These are phyloP conservation scores for Bothriochloa decipiens DNA, from an alignment of 176 grass and related monocot species.

Conservation along the genomic window DNA sequence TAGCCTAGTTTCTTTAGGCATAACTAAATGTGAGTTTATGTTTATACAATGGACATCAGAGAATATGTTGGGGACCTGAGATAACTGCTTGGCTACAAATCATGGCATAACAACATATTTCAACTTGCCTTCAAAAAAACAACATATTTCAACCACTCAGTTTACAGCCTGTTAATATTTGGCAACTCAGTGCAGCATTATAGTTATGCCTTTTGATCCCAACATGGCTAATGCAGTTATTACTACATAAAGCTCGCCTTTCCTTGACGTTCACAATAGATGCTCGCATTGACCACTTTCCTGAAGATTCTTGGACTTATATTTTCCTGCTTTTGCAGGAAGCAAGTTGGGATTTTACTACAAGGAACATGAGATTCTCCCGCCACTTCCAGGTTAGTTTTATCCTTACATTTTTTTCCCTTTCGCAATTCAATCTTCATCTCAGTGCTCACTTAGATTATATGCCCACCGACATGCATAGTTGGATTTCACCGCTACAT, in stretches of 20 bases:
- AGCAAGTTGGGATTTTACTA: constrained; percentile 86
- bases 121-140: too few relatives aligned
- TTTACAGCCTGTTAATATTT: constrained; percentile 3
- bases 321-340: constrained; percentile 39
- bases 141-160: not conserved
- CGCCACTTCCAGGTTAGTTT: constrained; percentile 73
- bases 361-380: constrained; percentile 93
- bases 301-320: constrained; percentile 13
- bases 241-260: constrained; percentile 13
- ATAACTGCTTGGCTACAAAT: not conserved
- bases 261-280: constrained; percentile 4
- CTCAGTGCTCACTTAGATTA: constrained; percentile 27
- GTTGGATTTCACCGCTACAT: constrained; percentile 68
- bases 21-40: not conserved
- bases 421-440: not conserved
- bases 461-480: constrained; percentile 20
- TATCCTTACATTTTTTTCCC: constrained; percentile 13
- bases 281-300: constrained; percentile 38
- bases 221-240: constrained; percentile 19
- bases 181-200: not conserved
- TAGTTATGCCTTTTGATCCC: constrained; percentile 15
- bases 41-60: not conserved
- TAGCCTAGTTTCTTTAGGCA: not conserved
- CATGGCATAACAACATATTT: not conserved
- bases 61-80: not conserved